These are phyloP conservation scores for Chlorella sp. DNA, from an alignment of 139 green algal genomes.

Conservation along the genomic window DNA sequence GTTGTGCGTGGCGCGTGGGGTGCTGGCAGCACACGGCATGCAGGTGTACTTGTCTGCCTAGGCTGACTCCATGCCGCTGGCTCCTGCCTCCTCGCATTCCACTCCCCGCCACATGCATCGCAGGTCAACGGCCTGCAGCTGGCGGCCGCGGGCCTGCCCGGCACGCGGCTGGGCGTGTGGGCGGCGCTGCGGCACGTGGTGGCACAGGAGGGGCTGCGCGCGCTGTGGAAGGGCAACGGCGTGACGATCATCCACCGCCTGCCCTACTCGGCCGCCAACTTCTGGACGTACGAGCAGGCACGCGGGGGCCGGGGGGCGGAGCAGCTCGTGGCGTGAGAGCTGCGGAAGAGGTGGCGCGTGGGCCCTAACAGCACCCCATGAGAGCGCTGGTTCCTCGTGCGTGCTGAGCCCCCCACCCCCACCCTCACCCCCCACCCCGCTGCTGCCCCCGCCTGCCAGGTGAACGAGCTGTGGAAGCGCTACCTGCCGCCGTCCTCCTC, in stretches of 20 bases:
- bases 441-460: too few relatives aligned
- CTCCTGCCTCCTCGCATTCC: background rate
- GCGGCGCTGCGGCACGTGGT: constrained; percentile 58
- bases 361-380: too few relatives aligned
- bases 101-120: background rate
- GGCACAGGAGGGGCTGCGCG: constrained; percentile 67
- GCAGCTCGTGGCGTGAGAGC: too few relatives aligned
- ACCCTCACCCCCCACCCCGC: too few relatives aligned
- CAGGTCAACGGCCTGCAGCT: constrained; percentile 16
- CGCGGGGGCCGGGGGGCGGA: too few relatives aligned
- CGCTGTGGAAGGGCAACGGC: constrained; percentile 95
- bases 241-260: constrained; percentile 88
- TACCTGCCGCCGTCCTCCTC: constrained; percentile 2
- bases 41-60: background rate
- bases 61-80: background rate
- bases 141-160: background rate
- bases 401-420: too few relatives aligned
- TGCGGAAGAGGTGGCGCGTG: too few relatives aligned
- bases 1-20: background rate
- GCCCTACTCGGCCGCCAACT: constrained; percentile 96
- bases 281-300: constrained; percentile 86
- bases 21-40: background rate
- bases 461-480: constrained; percentile 47
- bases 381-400: too few relatives aligned
- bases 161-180: constrained; percentile 7